phyloP scores from a whole-genome alignment of 768 basidiomycete genomes.

The Tubosaeta sp. region DNA sequence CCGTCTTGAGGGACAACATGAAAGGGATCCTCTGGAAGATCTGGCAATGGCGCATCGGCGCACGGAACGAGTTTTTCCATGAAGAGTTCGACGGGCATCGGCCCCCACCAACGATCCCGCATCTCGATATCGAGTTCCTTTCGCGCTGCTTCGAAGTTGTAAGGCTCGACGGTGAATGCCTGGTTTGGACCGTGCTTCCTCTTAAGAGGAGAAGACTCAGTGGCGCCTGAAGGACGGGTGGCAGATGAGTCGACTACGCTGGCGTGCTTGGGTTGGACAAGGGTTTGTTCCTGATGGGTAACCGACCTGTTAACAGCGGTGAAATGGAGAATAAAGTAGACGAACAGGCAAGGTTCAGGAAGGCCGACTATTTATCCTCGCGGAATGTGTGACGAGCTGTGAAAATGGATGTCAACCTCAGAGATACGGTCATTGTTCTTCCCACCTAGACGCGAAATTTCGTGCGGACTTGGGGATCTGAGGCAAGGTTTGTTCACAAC shows the following conservation, averaged over 20 bases:
- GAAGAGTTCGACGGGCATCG: constrained; percentile 1
- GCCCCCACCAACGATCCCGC: not conserved
- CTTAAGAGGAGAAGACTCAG: not conserved
- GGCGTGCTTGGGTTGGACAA: too few species aligned
- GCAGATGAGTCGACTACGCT: not conserved
- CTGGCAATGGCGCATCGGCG: not conserved
- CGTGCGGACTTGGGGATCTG: too few species aligned
- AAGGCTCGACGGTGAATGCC: not conserved
- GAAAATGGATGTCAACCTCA: not conserved
- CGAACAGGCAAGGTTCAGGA: not conserved
- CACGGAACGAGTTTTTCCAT: not conserved
- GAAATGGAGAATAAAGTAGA: not conserved
- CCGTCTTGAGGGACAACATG: not conserved
- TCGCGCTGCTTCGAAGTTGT: not conserved
- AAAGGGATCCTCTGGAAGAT: not conserved
- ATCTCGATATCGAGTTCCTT: not conserved
- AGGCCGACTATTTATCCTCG: not conserved
- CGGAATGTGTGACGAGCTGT: not conserved
- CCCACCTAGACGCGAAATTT: not conserved
- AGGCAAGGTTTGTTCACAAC: too few species aligned
- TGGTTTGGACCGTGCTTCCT: not conserved
- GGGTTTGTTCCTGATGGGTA: not conserved
- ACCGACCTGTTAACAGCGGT: not conserved
- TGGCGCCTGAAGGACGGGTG: not conserved
- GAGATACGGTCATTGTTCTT: not conserved